A percentile compares a stretch with the other conserved stretches of the same genome.
These are phyloP conservation scores for Beauveria sp. DNA, from an alignment of 2,329 filamentous ascomycete genomes.

Conservation along the genomic window DNA sequence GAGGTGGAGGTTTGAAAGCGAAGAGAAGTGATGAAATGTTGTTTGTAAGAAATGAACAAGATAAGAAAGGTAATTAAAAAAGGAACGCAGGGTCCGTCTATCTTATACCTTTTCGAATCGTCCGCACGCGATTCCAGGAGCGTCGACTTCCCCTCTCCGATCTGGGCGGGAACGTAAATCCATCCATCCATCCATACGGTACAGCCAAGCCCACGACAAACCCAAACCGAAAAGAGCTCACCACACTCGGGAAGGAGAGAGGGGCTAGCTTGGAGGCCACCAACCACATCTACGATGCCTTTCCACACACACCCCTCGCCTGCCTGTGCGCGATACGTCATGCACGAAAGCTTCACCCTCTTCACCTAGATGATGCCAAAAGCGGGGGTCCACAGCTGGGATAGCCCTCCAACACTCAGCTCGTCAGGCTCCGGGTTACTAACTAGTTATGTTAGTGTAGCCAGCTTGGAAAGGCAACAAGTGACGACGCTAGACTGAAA, in stretches of 20 bases:
- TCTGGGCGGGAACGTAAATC: constrained; percentile 5
- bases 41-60: neutral
- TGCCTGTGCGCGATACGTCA: constrained; percentile 7
- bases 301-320: neutral
- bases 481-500: neutral
- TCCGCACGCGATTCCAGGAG: neutral
- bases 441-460: neutral
- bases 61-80: neutral
- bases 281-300: neutral
- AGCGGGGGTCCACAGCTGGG: neutral
- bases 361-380: neutral
- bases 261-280: neutral
- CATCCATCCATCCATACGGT: neutral
- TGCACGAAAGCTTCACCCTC: neutral
- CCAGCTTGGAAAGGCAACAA: neutral
- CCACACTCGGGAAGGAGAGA: neutral
- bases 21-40: neutral
- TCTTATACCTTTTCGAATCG: constrained; percentile 14
- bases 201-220: neutral
- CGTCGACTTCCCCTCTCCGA: constrained; percentile 5
- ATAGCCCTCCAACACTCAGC: neutral
- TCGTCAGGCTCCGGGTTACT: neutral
- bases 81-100: constrained; percentile 10
- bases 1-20: neutral
- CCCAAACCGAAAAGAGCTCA: neutral